Evolutionary conservation across 495 filamentous ascomycete genomes (phyloP), one percentile per base, ranked within the genome.

Genomic region (Hypomontagnella monticulosa): DNA sequence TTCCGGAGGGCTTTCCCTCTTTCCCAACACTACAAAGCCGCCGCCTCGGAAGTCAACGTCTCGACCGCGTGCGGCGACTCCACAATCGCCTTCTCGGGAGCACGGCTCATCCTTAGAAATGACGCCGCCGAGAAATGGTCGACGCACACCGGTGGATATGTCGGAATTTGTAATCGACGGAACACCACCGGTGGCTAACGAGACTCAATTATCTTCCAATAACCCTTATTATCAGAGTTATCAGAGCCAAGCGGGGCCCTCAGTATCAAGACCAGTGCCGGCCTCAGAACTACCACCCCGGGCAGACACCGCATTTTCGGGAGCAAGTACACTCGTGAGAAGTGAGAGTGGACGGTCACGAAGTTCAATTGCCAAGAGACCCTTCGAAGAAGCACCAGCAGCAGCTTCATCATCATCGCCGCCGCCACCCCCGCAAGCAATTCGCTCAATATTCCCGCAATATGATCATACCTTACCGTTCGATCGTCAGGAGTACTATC

Each of bases 401-500:
- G 66, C 64, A 7, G n/a, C n/a, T n/a, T 60, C 62, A 65, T 75
- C 56, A 47, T 71, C 72, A 54, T 77, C 53, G 61, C 73, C 34
- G 54, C 73, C 65, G 71, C 80, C 38, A 27, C 23, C 23, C 23
- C 23, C 23, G 23, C 23, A 27, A 71, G 73, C 49, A 71, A 80
- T 69, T 51, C 79, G 79, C 50, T 84, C 76, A 11, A 95, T 95
- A 60, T 95, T 96, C 72, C 92, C 92, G 11, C 84, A 81, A n/a
- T 93, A 92, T 70, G 87, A 96, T 72, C 87, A 87, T 8, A 83
- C 84, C n/a, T 47, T 90, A 7, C 84, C 89, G 7, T 81, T 92
- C 19, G 81, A 83, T 57, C 84, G 87, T 54, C 91, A 95, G 71
- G 78, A 81, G 37, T 92, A 93, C 70, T 86, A 83, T 54, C 88